phyloP scores from a whole-genome alignment of 768 basidiomycete genomes.

The Amyloporia xantha region DNA sequence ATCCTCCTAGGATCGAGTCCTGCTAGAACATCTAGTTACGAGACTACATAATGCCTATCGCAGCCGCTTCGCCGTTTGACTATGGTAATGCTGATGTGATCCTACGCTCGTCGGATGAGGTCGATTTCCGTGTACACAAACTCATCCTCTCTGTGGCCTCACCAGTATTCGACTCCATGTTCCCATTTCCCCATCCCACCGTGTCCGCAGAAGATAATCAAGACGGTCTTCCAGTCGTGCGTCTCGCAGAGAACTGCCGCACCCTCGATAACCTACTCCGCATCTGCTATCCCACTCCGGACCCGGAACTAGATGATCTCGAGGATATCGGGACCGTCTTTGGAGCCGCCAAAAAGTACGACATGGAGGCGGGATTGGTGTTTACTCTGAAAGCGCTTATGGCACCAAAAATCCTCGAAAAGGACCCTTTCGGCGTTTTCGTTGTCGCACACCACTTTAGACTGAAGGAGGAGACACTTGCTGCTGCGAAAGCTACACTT shows the following conservation, averaged over 20 bases:
- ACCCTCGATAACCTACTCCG: neutral
- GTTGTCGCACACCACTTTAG: neutral
- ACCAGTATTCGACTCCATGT: neutral
- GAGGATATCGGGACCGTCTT: neutral
- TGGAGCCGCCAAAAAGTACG: neutral
- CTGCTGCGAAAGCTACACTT: neutral
- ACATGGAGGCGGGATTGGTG: neutral
- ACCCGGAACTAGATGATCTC: neutral
- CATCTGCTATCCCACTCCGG: neutral
- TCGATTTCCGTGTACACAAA: too few relatives aligned
- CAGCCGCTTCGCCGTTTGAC: too few relatives aligned
- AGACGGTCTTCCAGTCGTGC: neutral
- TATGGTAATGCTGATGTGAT: too few relatives aligned
- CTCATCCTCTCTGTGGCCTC: too few relatives aligned
- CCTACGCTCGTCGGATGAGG: too few relatives aligned
- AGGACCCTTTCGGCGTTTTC: neutral
- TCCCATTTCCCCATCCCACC: neutral
- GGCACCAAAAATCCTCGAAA: neutral
- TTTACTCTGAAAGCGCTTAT: neutral
- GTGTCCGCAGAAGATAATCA: neutral
- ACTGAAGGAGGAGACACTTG: neutral
- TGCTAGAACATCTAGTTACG: too few relatives aligned
- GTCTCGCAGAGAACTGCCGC: neutral
- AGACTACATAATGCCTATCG: too few relatives aligned
- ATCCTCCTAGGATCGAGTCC: too few relatives aligned